Evolutionary conservation across 805 yeast genomes (phyloP), one percentile per base, ranked within the genome.

Genomic region (Starmera caribaea): DNA sequence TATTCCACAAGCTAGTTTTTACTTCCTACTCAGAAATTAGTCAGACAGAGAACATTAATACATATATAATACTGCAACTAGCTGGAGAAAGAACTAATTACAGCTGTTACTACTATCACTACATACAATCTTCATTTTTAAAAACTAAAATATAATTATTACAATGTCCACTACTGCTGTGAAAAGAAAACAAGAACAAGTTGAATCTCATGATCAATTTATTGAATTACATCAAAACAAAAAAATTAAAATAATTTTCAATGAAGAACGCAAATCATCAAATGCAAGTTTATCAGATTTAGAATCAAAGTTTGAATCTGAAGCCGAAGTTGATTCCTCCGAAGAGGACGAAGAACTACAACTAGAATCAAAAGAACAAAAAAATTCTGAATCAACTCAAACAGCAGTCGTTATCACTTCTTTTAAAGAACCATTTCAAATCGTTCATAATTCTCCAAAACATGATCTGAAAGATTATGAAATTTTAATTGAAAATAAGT

Each of bases 401-500:
- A 47, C 50, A 3, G 57, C 57, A 4, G 40, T 54, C 8, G 54
- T 53, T 4, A 51, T 54, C 21, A 53, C 38, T 28, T 53, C 57
- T 2, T 53, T 51, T 28, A 53, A 53, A 12, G 53, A 53, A 28
- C 56, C 56, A 12, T 54, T 54, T 36, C 21, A 38, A 4, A 37
- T 50, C 11, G 49, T 43, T 32, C 26, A 37, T 3, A 29, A 38
- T 8, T 46, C 51, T 32, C 52, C 54, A 27, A 48, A 47, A 12
- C 51, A 56, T 10, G 44, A 49, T 9, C 36, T 59, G 7, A 38
- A 41, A 10, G 57, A 58, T 8, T 51, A 55, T 42, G 63, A 60
- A 37, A 43, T 60, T 8, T 40, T 60, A 21, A 46, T 60, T 15
- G 48, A 54, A 35, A 60, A 60, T 39, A 54, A 55, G 38, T 55